Conservation (phyloP, 2,329 filamentous ascomycete genomes). For the Colletotrichum lentis region DNA sequence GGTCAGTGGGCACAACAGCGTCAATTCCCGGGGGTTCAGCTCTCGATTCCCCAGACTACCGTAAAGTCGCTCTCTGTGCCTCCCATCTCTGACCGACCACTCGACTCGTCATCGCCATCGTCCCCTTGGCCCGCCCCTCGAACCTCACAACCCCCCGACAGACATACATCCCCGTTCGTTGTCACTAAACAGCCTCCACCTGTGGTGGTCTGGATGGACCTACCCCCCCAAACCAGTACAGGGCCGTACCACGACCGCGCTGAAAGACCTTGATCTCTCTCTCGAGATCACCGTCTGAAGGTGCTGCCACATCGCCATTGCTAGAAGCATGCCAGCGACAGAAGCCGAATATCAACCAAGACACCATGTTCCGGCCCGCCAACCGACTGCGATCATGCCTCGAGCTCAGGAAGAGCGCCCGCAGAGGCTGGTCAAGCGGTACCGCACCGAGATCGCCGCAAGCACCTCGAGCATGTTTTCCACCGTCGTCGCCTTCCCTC, state of each 20-base stretch:
- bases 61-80: conserved; percentile 5
- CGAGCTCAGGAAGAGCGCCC: conserved; percentile 40
- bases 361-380: conserved; percentile 55
- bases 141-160: conserved; percentile 9
- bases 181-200: conserved; percentile 4
- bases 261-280: conserved; percentile 64
- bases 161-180: background rate
- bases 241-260: conserved; percentile 64
- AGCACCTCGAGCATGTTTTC: conserved; percentile 80
- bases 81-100: background rate
- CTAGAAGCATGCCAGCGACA: conserved; percentile 49
- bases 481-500: conserved; percentile 81
- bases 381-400: conserved; percentile 56
- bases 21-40: conserved; percentile 39
- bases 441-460: conserved; percentile 82
- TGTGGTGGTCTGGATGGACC: conserved; percentile 37
- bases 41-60: conserved; percentile 38
- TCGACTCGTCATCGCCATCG: conserved; percentile 12
- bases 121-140: conserved; percentile 3
- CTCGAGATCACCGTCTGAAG: conserved; percentile 59
- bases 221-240: conserved; percentile 19
- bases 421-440: conserved; percentile 71
- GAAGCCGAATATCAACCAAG: conserved; percentile 50
- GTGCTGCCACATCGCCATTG: conserved; percentile 50
- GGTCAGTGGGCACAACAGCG: conserved; percentile 35